Evolutionary conservation across 2,329 filamentous ascomycete genomes (phyloP), one percentile per base, ranked within the genome.

Genomic region (Trichophaea hybrida): DNA sequence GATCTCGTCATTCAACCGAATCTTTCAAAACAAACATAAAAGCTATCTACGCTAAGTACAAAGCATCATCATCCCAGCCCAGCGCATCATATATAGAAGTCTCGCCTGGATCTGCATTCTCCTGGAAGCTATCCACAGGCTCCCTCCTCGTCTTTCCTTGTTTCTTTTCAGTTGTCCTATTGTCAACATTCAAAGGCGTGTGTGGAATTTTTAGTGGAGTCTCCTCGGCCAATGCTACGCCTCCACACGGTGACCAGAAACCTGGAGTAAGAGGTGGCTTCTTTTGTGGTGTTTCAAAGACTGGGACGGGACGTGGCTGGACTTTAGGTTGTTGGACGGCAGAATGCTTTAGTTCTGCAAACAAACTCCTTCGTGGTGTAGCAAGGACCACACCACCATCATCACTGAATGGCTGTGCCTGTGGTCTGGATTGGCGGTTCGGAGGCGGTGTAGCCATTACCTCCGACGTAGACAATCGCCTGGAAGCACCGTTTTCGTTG

Each of bases 11-110:
- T 24, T 24, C 24, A 24, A 24, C 24, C 24, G 24, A 24, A 44
- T 40, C 55, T 31, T 13, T 58, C 34, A 34, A 55, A 38, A 31
- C 55, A 55, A 34, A 15, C 32, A 40, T 44, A 33, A 37, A 57
- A 50, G 51, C 52, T 54, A 17, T n/a, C 13, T 8, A 61, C 52
- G 55, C 59, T 48, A 64, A 24, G 24, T 24, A 24, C 38, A 61
- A 35, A 55, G 71, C 70, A 66, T 66, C 58, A 58, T 67, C 65
- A 52, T 64, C 69, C 72, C 72, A 73, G 55, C 72, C 72, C 33
- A 73, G 64, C 6, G 63, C 58, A 57, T 70, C 67, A 61, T 73
- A 73, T 38, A 73, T 71, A 40, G 67, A 69, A 8, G 68, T 59
- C 35, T 68, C 67, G 38, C 38, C 38, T 43, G 15, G 24, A 54